Evolutionary conservation across 2,329 filamentous ascomycete genomes (phyloP), one percentile per base, ranked within the genome.

Genomic region (Pseudogymnoascus verrucosus): DNA sequence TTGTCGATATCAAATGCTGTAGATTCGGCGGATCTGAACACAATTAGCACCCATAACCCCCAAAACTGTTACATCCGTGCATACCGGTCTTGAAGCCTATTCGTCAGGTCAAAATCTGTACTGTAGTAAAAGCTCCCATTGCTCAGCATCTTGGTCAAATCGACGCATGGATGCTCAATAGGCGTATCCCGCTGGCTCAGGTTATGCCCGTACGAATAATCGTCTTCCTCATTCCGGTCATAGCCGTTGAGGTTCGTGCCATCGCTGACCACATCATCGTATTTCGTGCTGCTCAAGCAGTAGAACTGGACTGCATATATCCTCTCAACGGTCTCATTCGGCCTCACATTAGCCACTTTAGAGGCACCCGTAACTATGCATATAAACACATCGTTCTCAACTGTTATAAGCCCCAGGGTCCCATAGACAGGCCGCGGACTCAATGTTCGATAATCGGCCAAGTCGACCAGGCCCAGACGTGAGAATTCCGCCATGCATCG

Each of bases 41-140:
- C 47, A n/a, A 63, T 71, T 44, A 67, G 66, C 23, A 62, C 31
- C 71, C 60, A 71, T 67, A 65, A 65, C 12, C n/a, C 65, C 10
- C 16, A 57, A 37, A 8, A 42, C 63, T 54, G 10, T 19, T 39
- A 37, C 6, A 16, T 2, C 8, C n/a, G 64, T 64, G 62, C 75
- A 70, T 73, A 91, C 84, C 93, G 87, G 72, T 97, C 89, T 76
- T 99, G 95, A 67, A 98, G 78, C 69, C 95, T 85, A 75, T 96
- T 93, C 3, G 95, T 99, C 60, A 99, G 80, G 74, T 99, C 93
- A 74, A 99, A 99, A 75, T 98, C 92, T n/a, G 91, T 91, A 73
- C 92, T 97, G 78, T 97, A 99, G 75, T 98, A 99, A 74, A 99
- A 99, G 31, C 89, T 96, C 26, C 93, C 93, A 74, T 96, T 93